These are phyloP conservation scores for Wickerhamiella qilinensis DNA, from an alignment of 805 yeast species.

Conservation along the genomic window DNA sequence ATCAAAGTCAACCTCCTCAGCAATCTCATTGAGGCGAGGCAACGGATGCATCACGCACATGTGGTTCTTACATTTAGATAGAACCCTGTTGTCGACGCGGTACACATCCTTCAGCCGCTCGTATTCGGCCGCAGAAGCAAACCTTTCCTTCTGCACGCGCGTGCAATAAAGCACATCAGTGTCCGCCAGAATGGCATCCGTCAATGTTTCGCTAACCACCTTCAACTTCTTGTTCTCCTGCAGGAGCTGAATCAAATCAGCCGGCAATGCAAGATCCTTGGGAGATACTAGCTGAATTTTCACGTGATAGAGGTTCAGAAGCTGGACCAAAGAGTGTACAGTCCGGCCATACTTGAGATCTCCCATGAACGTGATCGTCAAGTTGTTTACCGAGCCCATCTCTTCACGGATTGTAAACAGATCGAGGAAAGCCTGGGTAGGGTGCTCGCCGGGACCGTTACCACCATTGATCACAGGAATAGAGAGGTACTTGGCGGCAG, in stretches of 20 bases:
- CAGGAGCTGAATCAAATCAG: constrained; percentile 51
- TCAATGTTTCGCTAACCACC: constrained; percentile 57
- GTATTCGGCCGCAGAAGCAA: constrained; percentile 57
- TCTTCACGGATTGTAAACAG: constrained; percentile 97
- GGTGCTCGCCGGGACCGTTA: constrained; percentile 95
- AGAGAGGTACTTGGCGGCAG: constrained; percentile 92
- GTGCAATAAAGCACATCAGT: constrained; percentile 97
- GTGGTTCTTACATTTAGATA: constrained; percentile 88
- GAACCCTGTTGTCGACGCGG: constrained; percentile 80
- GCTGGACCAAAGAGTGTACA: constrained; percentile 85
- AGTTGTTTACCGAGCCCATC: constrained; percentile 94
- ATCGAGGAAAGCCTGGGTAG: constrained; percentile 95
- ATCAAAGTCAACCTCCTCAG: constrained; percentile 97
- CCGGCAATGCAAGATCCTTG: constrained; percentile 71
- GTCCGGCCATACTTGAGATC: constrained; percentile 97
- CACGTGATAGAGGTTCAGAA: constrained; percentile 84
- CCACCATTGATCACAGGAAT: constrained; percentile 97
- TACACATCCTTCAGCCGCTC: constrained; percentile 80
- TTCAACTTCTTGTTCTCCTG: constrained; percentile 50
- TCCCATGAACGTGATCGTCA: constrained; percentile 97
- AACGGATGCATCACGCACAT: constrained; percentile 99
- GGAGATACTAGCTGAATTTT: constrained; percentile 87
- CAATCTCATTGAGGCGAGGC: constrained; percentile 92
- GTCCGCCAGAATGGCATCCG: constrained; percentile 70
- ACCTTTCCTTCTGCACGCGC: constrained; percentile 95